Conservation (phyloP, 2,329 filamentous ascomycete species). For the Myriosclerotinia curreyana region DNA sequence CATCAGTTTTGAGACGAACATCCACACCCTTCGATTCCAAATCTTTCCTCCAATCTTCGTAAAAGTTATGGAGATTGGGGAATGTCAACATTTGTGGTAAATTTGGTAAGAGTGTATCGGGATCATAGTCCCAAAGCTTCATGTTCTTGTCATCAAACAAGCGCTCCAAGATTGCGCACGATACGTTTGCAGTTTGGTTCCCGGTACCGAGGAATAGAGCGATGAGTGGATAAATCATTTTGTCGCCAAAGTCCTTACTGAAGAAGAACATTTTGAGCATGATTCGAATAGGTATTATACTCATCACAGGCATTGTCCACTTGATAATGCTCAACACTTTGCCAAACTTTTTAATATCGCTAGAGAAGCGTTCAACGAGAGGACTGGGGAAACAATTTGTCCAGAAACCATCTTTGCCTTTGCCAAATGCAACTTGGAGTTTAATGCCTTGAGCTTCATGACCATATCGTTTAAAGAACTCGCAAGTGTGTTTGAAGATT, state of each 20-base stretch:
- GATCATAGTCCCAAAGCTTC: conserved; percentile 58
- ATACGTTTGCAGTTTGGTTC: conserved; percentile 70
- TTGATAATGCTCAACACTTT: conserved; percentile 46
- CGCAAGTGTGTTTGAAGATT: conserved; percentile 67
- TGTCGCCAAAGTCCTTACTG: conserved; percentile 66
- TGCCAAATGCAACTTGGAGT: conserved; percentile 62
- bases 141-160: conserved; percentile 58
- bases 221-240: conserved; percentile 68
- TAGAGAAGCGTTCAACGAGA: conserved; percentile 53
- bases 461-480: conserved; percentile 58
- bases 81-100: conserved; percentile 65
- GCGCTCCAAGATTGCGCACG: conserved; percentile 62
- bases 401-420: conserved; percentile 58
- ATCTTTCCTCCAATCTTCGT: conserved; percentile 56
- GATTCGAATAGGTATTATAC: conserved; percentile 59
- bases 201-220: conserved; percentile 70
- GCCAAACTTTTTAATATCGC: conserved; percentile 54
- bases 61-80: conserved; percentile 59
- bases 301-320: conserved; percentile 58
- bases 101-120: conserved; percentile 54
- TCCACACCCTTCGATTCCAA: conserved; percentile 54
- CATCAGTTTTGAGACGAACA: conserved; percentile 55
- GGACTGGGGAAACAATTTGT: conserved; percentile 62
- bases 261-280: conserved; percentile 68
- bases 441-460: conserved; percentile 56